These are phyloP conservation scores for Alternaria gaisen DNA, from an alignment of 2,329 filamentous ascomycete species.

Conservation along the genomic window DNA sequence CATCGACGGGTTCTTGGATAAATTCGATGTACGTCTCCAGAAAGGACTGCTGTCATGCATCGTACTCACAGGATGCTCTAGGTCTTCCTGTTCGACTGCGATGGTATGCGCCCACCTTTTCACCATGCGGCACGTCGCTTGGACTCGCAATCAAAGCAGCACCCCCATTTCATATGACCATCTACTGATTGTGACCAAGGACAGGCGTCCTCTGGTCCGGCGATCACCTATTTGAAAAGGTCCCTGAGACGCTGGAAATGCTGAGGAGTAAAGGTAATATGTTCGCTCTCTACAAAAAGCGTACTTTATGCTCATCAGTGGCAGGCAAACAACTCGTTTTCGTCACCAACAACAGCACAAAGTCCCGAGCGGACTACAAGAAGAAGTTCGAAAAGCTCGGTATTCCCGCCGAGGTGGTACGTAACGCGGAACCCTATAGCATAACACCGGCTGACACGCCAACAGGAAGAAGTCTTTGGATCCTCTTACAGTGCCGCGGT, in stretches of 20 bases:
- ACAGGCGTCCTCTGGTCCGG: slow-evolving; percentile 96
- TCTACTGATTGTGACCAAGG: slow-evolving; percentile 54
- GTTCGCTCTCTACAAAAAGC: not conserved
- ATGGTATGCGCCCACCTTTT: slow-evolving; percentile 68
- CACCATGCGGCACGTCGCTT: slow-evolving; percentile 14
- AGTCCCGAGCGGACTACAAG: slow-evolving; percentile 89
- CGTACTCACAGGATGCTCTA: slow-evolving; percentile 53
- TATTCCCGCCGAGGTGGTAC: slow-evolving; percentile 75
- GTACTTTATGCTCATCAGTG: not conserved
- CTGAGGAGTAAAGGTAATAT: slow-evolving; percentile 79
- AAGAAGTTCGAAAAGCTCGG: slow-evolving; percentile 86
- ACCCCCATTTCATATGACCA: not conserved
- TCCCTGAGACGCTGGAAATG: slow-evolving; percentile 84
- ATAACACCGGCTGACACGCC: slow-evolving; percentile 9
- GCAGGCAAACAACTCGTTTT: slow-evolving; percentile 91
- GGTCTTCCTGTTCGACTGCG: slow-evolving; percentile 96
- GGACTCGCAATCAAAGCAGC: not conserved
- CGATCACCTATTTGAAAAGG: slow-evolving; percentile 84
- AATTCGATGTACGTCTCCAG: slow-evolving; percentile 80
- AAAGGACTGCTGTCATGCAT: not conserved
- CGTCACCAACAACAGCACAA: slow-evolving; percentile 99
- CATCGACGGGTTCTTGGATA: slow-evolving; percentile 84
- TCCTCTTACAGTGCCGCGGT: slow-evolving; percentile 94
- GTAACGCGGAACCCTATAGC: slow-evolving; percentile 17
- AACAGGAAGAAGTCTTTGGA: slow-evolving; percentile 88